phyloP scores from a whole-genome alignment of 345 rosid species.

The Capsella bursapastoris region DNA sequence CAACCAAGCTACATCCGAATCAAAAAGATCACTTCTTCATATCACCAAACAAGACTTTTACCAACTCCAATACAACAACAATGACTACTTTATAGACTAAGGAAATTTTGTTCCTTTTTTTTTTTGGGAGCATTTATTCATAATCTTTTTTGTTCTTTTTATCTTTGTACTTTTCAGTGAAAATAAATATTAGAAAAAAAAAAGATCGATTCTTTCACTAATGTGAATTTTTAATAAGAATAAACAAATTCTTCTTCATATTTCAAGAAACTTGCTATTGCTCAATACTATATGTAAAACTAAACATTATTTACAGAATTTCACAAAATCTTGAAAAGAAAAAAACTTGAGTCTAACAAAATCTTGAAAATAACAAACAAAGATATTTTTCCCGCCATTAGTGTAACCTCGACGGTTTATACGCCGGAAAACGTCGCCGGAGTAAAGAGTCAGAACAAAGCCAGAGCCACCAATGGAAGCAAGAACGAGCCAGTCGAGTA shows the following conservation, averaged over 20 bases:
- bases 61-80: slow-evolving; percentile 9
- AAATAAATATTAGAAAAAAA: neutral
- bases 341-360: neutral
- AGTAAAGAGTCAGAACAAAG: slow-evolving; percentile 15
- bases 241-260: slow-evolving; percentile 16
- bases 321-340: slow-evolving; percentile 14
- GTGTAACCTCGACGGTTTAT: slow-evolving; percentile 14
- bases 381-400: neutral
- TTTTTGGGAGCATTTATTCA: slow-evolving; percentile 20
- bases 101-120: slow-evolving; percentile 13
- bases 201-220: slow-evolving; percentile 16
- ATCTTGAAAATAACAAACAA: neutral
- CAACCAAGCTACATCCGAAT: slow-evolving; percentile 23
- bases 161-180: neutral
- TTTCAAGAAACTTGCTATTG: neutral
- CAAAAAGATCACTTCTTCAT: slow-evolving; percentile 33
- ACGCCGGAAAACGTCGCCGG: slow-evolving; percentile 10
- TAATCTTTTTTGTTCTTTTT: slow-evolving; percentile 13
- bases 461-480: slow-evolving; percentile 37
- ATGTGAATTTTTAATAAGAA: slow-evolving; percentile 1
- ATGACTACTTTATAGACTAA: slow-evolving; percentile 24
- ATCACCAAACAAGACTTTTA: slow-evolving; percentile 38
- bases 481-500: slow-evolving; percentile 24
- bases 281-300: neutral
- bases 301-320: slow-evolving; percentile 13